Percentiles rank a stretch among this genome's conserved stretches.
phyloP scores from a whole-genome alignment of 2,329 filamentous ascomycete genomes.

The Alternaria incomplexa region DNA sequence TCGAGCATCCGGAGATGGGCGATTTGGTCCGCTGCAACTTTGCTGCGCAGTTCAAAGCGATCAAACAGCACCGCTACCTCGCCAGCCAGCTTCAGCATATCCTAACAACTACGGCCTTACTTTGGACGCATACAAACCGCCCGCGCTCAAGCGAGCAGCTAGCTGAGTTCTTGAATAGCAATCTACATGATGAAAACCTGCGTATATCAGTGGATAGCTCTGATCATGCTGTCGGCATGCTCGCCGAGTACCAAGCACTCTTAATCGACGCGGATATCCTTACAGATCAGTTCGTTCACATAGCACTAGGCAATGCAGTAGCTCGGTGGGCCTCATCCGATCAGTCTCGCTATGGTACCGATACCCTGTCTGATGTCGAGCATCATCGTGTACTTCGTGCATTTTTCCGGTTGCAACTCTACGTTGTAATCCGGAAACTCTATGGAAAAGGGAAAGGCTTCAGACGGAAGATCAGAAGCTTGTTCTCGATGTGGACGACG shows the following conservation, averaged over 20 bases:
- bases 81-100: constrained; percentile 2
- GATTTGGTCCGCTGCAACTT: constrained; percentile 6
- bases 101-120: background rate
- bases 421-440: background rate
- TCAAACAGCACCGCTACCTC: background rate
- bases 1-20: background rate
- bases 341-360: background rate
- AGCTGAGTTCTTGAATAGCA: background rate
- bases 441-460: background rate
- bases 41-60: background rate
- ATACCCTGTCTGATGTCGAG: background rate
- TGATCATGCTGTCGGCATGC: background rate
- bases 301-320: background rate
- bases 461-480: background rate
- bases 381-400: background rate
- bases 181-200: background rate
- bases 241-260: background rate
- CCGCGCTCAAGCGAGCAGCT: background rate
- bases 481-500: background rate
- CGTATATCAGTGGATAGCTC: background rate
- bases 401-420: background rate
- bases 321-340: background rate
- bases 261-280: background rate
- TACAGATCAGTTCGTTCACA: background rate
- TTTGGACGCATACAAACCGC: background rate